Conservation (phyloP, 352 stramenopile genomes). For the Pythium periplocum region DNA sequence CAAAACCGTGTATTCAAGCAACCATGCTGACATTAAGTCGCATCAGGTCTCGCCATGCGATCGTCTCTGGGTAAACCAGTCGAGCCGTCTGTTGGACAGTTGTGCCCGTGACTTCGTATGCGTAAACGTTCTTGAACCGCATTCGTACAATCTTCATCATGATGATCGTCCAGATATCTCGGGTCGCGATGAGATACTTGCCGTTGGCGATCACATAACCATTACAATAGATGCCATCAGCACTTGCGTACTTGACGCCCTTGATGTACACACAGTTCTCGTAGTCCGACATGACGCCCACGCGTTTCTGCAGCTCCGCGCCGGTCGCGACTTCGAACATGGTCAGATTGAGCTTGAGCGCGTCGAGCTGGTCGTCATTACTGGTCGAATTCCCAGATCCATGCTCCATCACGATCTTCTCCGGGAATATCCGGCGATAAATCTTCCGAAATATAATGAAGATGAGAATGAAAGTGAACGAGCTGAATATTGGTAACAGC, state of each 20-base stretch:
- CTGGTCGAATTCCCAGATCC: not conserved
- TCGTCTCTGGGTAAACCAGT: constrained; percentile 25
- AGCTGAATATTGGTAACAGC: constrained; percentile 6
- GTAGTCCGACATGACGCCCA: constrained; percentile 37
- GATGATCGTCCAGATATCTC: constrained; percentile 28
- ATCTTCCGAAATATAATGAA: constrained; percentile 20
- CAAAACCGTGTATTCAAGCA: constrained; percentile 2
- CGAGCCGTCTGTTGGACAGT: constrained; percentile 24
- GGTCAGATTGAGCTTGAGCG: constrained; percentile 5
- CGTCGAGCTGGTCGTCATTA: not conserved
- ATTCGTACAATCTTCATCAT: constrained; percentile 34
- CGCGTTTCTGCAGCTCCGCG: constrained; percentile 3
- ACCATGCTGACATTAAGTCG: constrained; percentile 20
- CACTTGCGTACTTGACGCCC: constrained; percentile 18
- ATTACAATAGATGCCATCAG: constrained; percentile 36
- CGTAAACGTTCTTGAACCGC: constrained; percentile 34
- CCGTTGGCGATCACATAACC: constrained; percentile 35
- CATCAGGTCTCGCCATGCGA: constrained; percentile 23
- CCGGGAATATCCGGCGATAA: constrained; percentile 8
- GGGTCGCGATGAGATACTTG: constrained; percentile 28
- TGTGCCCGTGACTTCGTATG: constrained; percentile 25
- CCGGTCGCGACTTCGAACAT: constrained; percentile 16
- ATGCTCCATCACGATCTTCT: not conserved
- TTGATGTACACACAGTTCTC: constrained; percentile 26
- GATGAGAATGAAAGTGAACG: constrained; percentile 4